These are phyloP conservation scores for Cutaneotrichosporon sp. DNA, from an alignment of 1,284 basidiomycete genomes.

Conservation along the genomic window DNA sequence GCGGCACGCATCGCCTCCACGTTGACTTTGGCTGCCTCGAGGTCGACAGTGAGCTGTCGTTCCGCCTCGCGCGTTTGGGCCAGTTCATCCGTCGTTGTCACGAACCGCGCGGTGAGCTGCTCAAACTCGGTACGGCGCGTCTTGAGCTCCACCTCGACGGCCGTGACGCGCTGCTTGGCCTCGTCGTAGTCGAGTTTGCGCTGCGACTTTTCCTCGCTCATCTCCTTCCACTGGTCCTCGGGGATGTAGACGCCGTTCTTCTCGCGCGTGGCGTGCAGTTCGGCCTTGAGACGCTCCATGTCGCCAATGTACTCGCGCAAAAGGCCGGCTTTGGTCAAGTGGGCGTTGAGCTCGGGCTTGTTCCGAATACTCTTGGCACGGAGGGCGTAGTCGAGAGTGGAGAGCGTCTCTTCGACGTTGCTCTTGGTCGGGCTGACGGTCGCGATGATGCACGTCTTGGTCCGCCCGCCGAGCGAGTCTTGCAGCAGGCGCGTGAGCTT, in stretches of 20 bases:
- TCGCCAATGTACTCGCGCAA: slow-evolving; percentile 94
- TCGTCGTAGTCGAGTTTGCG: slow-evolving; percentile 71
- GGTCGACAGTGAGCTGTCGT: slow-evolving; percentile 56
- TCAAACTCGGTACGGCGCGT: slow-evolving; percentile 84
- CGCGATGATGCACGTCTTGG: slow-evolving; percentile 97
- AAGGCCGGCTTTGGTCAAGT: slow-evolving; percentile 85
- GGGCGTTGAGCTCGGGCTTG: slow-evolving; percentile 90
- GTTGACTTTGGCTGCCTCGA: slow-evolving; percentile 57
- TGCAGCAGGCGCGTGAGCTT: slow-evolving; percentile 95
- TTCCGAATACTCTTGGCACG: slow-evolving; percentile 95
- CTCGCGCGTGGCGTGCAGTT: slow-evolving; percentile 77
- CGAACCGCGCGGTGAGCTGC: slow-evolving; percentile 70
- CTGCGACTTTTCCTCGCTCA: slow-evolving; percentile 69
- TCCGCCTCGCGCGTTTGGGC: slow-evolving; percentile 52
- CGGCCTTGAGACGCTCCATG: slow-evolving; percentile 87
- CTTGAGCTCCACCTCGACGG: slow-evolving; percentile 73
- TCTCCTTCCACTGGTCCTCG: slow-evolving; percentile 78
- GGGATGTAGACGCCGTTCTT: slow-evolving; percentile 93
- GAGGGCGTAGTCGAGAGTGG: slow-evolving; percentile 94
- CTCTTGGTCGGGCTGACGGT: slow-evolving; percentile 86
- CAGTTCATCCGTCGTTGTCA: slow-evolving; percentile 68
- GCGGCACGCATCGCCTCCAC: slow-evolving; percentile 56
- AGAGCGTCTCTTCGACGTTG: slow-evolving; percentile 95
- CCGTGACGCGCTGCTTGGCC: slow-evolving; percentile 70
- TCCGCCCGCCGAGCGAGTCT: slow-evolving; percentile 96